phyloP scores from a whole-genome alignment of 176 grass and related monocot genomes.

The Panicum miliaceum region DNA sequence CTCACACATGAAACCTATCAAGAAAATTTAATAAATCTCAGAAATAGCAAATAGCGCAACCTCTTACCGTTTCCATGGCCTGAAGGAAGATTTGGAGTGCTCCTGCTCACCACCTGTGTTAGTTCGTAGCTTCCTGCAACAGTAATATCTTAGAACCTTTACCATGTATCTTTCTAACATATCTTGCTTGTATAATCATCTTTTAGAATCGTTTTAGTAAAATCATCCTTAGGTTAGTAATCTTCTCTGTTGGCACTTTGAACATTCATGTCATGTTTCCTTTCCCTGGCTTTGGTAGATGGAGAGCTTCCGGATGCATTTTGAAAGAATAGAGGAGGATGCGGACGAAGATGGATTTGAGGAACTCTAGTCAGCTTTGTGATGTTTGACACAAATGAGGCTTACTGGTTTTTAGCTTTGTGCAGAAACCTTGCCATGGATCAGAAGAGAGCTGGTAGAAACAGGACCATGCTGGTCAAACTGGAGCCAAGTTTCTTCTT shows the following conservation, averaged over 20 bases:
- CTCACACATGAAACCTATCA: not conserved
- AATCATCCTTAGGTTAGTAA: not conserved
- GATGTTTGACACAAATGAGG: not conserved
- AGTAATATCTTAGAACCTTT: constrained; percentile 9
- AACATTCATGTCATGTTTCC: not conserved
- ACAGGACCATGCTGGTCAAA: not conserved
- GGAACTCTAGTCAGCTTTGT: constrained; percentile 49
- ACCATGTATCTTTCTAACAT: not conserved
- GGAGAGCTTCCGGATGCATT: constrained; percentile 65
- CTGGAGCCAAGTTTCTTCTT: not conserved
- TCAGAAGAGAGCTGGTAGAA: not conserved
- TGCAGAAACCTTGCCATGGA: not conserved
- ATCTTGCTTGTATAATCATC: not conserved
- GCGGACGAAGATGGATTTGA: constrained; percentile 76
- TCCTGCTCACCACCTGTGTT: not conserved
- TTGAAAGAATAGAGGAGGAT: constrained; percentile 66
- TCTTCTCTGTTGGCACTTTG: not conserved
- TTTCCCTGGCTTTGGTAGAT: constrained; percentile 48
- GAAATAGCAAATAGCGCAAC: not conserved
- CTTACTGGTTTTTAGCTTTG: not conserved
- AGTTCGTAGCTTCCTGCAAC: not conserved
- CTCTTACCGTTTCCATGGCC: not conserved
- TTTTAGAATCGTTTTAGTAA: not conserved
- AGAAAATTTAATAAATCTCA: not conserved
- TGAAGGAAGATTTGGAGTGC: not conserved